Percentiles rank a stretch among this genome's conserved stretches.
phyloP scores from a whole-genome alignment of 139 green algal species.

The Picochlorum costavermella region DNA sequence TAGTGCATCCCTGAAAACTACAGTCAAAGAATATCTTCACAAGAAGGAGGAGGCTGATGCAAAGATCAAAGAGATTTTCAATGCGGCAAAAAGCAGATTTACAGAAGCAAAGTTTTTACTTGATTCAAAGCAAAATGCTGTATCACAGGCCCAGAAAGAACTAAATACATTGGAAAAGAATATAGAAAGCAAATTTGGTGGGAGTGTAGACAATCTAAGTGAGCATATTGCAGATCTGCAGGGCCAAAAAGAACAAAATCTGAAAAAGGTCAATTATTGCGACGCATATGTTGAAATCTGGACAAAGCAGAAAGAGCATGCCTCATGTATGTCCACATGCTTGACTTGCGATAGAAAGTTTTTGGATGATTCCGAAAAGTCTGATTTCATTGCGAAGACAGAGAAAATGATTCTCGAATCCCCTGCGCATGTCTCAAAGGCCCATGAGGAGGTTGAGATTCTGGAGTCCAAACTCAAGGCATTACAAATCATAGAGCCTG shows the following conservation, averaged over 20 bases:
- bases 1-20: background rate
- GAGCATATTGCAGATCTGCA: background rate
- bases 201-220: no score
- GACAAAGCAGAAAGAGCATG: conserved; percentile 1
- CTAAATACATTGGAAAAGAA: no score
- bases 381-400: conserved; percentile 22
- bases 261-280: background rate
- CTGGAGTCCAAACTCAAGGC: background rate
- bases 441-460: conserved; percentile 3
- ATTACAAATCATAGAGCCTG: conserved; percentile 6
- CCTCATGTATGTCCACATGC: conserved; percentile 22
- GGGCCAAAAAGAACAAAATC: background rate
- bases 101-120: no score
- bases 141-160: no score
- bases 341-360: conserved; percentile 31
- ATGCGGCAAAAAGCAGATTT: no score
- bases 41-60: no score
- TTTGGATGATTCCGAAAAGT: conserved; percentile 7
- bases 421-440: background rate
- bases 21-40: background rate
- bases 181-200: no score
- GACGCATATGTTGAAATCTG: conserved; percentile 5
- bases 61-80: no score
- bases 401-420: background rate
- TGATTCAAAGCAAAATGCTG: no score